phyloP scores from a whole-genome alignment of 176 grass and related monocot species.

The Bolboschoenus planiculmis region DNA sequence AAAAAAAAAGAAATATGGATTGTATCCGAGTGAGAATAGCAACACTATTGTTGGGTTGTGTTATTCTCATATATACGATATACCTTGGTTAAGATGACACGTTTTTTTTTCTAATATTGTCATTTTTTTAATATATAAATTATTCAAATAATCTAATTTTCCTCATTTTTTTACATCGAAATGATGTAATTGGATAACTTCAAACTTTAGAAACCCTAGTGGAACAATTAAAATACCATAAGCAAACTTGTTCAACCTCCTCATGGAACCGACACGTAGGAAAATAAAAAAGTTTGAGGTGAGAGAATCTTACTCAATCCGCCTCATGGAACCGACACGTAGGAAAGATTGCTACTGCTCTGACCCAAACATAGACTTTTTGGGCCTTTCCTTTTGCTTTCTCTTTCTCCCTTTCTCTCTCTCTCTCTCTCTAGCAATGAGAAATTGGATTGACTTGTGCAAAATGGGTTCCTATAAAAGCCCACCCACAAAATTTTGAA shows the following conservation, averaged over 20 bases:
- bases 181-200: background rate
- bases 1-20: too few relatives aligned
- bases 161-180: background rate
- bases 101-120: too few relatives aligned
- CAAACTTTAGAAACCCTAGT: background rate
- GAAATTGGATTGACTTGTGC: background rate
- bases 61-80: too few relatives aligned
- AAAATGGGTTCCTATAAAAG: constrained; percentile 15
- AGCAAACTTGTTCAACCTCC: background rate
- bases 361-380: constrained; percentile 15
- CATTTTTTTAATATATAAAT: too few relatives aligned
- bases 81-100: too few relatives aligned
- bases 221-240: background rate
- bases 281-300: background rate
- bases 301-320: background rate
- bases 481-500: background rate
- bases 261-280: too few relatives aligned
- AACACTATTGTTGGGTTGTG: too few relatives aligned
- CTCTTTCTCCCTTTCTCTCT: background rate
- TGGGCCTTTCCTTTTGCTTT: background rate
- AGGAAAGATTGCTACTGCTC: background rate
- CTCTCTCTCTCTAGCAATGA: background rate
- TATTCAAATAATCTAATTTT: too few relatives aligned
- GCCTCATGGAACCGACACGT: background rate
- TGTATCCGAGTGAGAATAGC: too few relatives aligned